These are phyloP conservation scores for Achaetomium macrosporum DNA, from an alignment of 2,329 filamentous ascomycete species.

Conservation along the genomic window DNA sequence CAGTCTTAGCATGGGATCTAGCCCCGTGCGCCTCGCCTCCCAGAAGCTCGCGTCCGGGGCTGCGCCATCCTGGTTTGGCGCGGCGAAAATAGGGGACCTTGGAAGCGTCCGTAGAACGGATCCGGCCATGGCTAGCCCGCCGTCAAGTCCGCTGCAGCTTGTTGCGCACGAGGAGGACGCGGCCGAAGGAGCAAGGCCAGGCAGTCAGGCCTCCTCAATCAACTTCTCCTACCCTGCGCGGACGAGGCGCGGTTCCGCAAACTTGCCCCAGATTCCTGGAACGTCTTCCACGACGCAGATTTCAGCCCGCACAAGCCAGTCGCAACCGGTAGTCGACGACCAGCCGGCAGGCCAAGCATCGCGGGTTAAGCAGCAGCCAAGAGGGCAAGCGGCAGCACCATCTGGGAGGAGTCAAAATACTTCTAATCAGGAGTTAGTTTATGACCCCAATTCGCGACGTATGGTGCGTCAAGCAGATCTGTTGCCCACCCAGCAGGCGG, in stretches of 20 bases:
- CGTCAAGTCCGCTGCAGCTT: slow-evolving; percentile 24
- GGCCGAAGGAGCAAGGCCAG: slow-evolving; percentile 34
- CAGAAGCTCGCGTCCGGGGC: slow-evolving; percentile 41
- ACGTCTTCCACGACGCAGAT: slow-evolving; percentile 1
- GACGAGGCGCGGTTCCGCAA: slow-evolving; percentile 37
- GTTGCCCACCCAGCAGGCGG: slow-evolving; percentile 37
- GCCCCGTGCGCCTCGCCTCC: slow-evolving; percentile 47
- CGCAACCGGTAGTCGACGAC: slow-evolving; percentile 1
- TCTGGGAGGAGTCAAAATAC: slow-evolving; percentile 21
- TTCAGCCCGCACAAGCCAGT: slow-evolving; percentile 7
- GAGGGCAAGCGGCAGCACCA: slow-evolving; percentile 5
- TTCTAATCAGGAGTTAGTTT: slow-evolving; percentile 46
- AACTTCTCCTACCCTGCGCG: slow-evolving; percentile 55
- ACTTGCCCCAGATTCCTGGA: slow-evolving; percentile 27
- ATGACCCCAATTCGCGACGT: slow-evolving; percentile 60
- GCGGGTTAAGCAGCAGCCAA: slow-evolving; percentile 10
- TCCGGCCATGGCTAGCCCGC: slow-evolving; percentile 33
- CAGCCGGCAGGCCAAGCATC: slow-evolving; percentile 18
- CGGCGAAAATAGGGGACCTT: slow-evolving; percentile 38
- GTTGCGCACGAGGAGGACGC: slow-evolving; percentile 14
- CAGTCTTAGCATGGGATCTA: slow-evolving; percentile 36
- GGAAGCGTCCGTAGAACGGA: slow-evolving; percentile 42
- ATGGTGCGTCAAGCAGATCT: slow-evolving; percentile 49
- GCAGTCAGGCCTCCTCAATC: slow-evolving; percentile 45
- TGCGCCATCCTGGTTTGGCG: slow-evolving; percentile 45